These are phyloP conservation scores for Porcisia deanei DNA, from an alignment of 208 protist species.

Conservation along the genomic window DNA sequence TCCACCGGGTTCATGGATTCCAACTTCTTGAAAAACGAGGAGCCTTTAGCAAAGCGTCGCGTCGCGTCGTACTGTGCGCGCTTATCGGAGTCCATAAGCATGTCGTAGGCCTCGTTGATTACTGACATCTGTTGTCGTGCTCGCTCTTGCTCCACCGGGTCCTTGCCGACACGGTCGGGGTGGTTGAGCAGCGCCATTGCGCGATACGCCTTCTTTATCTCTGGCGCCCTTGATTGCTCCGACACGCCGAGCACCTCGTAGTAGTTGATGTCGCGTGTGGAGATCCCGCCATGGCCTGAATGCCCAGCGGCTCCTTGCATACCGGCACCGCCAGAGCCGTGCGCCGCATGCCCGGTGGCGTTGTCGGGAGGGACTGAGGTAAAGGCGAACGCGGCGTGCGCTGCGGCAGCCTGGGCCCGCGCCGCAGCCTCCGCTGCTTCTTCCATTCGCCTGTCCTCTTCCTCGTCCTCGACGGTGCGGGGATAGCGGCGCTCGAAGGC, in stretches of 20 bases:
- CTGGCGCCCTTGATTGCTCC: slow-evolving; percentile 41
- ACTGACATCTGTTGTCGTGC: slow-evolving; percentile 68
- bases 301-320: not conserved
- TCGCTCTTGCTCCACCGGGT: slow-evolving; percentile 37
- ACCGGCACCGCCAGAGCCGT: not conserved
- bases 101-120: slow-evolving; percentile 86
- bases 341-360: slow-evolving; percentile 4
- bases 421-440: slow-evolving; percentile 44
- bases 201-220: slow-evolving; percentile 78
- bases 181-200: slow-evolving; percentile 62
- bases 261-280: slow-evolving; percentile 23
- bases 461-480: slow-evolving; percentile 52
- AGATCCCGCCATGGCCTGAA: not conserved
- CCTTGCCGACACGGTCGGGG: slow-evolving; percentile 59
- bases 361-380: slow-evolving; percentile 12
- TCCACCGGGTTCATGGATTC: slow-evolving; percentile 37
- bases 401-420: slow-evolving; percentile 15
- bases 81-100: slow-evolving; percentile 52
- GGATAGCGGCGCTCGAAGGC: slow-evolving; percentile 45
- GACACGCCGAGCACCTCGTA: slow-evolving; percentile 68
- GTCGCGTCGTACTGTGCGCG: slow-evolving; percentile 66
- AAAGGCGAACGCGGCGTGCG: slow-evolving; percentile 16
- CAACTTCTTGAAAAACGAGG: slow-evolving; percentile 38
- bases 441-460: slow-evolving; percentile 45
- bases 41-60: slow-evolving; percentile 27